Evolutionary conservation across 306 rosid species (phyloP).

Genomic region (Quercus alba): DNA sequence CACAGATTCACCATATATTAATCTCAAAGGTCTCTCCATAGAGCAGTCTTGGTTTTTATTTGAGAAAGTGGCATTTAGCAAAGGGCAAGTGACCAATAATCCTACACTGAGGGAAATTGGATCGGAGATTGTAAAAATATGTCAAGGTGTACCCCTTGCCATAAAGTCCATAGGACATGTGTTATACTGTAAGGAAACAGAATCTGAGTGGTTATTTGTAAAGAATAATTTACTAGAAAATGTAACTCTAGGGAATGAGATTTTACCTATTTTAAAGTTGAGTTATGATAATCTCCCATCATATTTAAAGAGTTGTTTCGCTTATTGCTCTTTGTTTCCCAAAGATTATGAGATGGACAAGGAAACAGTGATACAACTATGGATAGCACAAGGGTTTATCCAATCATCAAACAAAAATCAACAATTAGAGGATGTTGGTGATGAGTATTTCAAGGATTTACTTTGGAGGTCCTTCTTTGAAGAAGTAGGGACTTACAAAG

Average conservation of each 20-base stretch:
- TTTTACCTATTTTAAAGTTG: slow-evolving; percentile 25
- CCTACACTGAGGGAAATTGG: slow-evolving; percentile 4
- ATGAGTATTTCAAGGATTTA: neutral
- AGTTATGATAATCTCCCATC: slow-evolving; percentile 30
- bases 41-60: slow-evolving; percentile 23
- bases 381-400: neutral
- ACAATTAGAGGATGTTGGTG: neutral
- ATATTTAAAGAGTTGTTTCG: slow-evolving; percentile 20
- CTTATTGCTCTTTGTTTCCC: neutral
- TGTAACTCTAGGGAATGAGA: slow-evolving; percentile 15
- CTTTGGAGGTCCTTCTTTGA: slow-evolving; percentile 15
- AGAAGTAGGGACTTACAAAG: neutral
- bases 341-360: neutral
- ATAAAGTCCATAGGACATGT: slow-evolving; percentile 32
- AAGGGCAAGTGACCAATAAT: slow-evolving; percentile 2
- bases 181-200: slow-evolving; percentile 17
- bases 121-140: slow-evolving; percentile 24
- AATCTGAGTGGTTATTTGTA: slow-evolving; percentile 29
- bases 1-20: neutral
- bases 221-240: slow-evolving; percentile 21
- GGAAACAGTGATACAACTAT: neutral
- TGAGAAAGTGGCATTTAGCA: slow-evolving; percentile 17
- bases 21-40: slow-evolving; percentile 15
- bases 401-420: neutral
- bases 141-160: slow-evolving; percentile 11